These are phyloP conservation scores for Grosmannia penicillata DNA, from an alignment of 2,329 filamentous ascomycete species.

Conservation along the genomic window DNA sequence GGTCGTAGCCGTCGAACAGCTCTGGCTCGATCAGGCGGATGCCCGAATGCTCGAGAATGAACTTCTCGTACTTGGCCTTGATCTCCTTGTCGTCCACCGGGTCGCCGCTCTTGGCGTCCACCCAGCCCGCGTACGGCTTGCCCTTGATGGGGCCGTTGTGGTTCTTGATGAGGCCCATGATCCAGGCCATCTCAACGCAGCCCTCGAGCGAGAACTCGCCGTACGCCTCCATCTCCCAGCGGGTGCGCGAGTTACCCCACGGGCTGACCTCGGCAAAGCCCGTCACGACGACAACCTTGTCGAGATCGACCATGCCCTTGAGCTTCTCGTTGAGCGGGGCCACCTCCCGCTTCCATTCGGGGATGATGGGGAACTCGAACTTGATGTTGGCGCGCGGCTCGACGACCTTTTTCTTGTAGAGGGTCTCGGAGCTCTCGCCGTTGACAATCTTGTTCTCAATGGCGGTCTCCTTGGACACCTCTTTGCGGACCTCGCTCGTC, in stretches of 20 bases:
- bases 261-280: conserved; percentile 93
- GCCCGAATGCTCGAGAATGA: conserved; percentile 89
- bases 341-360: conserved; percentile 83
- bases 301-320: conserved; percentile 96
- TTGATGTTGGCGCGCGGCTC: conserved; percentile 96
- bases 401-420: conserved; percentile 90
- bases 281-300: conserved; percentile 94
- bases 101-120: conserved; percentile 85
- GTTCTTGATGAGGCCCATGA: conserved; percentile 99
- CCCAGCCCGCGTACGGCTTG: conserved; percentile 91
- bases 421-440: conserved; percentile 75
- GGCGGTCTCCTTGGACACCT: conserved; percentile 87
- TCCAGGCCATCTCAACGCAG: conserved; percentile 98
- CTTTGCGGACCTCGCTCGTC: conserved; percentile 82
- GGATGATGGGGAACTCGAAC: conserved; percentile 82
- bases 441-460: conserved; percentile 97
- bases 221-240: conserved; percentile 98
- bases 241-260: conserved; percentile 95
- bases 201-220: conserved; percentile 96
- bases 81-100: conserved; percentile 97
- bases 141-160: conserved; percentile 94
- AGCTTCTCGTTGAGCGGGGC: conserved; percentile 77
- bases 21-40: conserved; percentile 97
- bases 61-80: conserved; percentile 94
- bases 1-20: conserved; percentile 91